phyloP scores from a whole-genome alignment of 2,329 filamentous ascomycete genomes.

The Fonsecaea nubica region DNA sequence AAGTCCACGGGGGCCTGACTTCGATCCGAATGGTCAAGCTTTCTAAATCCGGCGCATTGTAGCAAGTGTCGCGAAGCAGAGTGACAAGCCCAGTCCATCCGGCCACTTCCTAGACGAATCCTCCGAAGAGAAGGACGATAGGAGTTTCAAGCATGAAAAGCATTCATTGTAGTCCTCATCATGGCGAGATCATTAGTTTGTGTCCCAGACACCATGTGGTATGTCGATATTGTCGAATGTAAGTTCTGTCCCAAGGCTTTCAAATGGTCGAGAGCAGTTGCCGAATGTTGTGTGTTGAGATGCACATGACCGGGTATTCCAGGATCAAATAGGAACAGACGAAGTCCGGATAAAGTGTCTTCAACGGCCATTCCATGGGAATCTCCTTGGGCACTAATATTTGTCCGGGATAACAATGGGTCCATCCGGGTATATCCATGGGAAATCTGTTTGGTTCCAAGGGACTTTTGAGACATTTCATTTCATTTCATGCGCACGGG shows the following conservation, averaged over 20 bases:
- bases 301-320: background rate
- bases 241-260: background rate
- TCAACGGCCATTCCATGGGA: background rate
- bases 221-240: background rate
- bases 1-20: background rate
- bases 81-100: background rate
- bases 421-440: constrained; percentile 8
- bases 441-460: background rate
- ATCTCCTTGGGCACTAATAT: background rate
- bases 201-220: background rate
- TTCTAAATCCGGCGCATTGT: background rate
- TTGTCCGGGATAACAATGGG: background rate
- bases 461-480: background rate
- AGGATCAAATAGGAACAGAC: background rate
- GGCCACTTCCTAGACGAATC: background rate
- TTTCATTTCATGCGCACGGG: constrained; percentile 18
- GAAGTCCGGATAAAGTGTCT: background rate
- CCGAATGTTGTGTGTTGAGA: background rate
- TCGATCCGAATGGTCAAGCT: background rate
- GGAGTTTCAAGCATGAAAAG: background rate
- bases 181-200: background rate
- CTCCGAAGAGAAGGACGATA: background rate
- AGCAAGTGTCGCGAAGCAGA: background rate
- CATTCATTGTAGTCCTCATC: background rate
- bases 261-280: background rate